Conservation (phyloP, 1,284 basidiomycete genomes). For the Puccinia polysora region DNA sequence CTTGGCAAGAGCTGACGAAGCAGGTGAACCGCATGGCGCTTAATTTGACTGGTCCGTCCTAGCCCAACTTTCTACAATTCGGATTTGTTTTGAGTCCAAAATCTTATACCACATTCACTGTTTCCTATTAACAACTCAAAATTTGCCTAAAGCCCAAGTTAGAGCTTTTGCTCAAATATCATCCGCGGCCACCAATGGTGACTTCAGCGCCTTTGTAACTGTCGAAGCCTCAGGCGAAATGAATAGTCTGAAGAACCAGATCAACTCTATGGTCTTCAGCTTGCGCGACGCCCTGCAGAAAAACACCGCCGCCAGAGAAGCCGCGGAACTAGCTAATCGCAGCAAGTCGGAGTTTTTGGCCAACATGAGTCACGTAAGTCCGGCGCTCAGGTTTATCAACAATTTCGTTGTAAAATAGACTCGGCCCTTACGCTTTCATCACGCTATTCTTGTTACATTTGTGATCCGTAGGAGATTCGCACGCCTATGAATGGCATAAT, state of each 20-base stretch:
- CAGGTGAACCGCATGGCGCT: conserved; percentile 55
- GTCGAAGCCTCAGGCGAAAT: conserved; percentile 98
- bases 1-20: conserved; percentile 97
- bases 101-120: conserved; percentile 65
- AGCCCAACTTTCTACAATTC: conserved; percentile 11
- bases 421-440: background rate
- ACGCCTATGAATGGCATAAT: conserved; percentile 99
- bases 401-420: background rate
- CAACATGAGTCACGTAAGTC: conserved; percentile 50
- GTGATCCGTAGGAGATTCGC: conserved; percentile 76
- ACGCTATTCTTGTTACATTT: conserved; percentile 54
- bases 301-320: conserved; percentile 95
- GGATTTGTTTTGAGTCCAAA: conserved; percentile 37
- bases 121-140: too few species aligned
- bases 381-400: background rate
- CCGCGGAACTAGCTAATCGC: conserved; percentile 85
- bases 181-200: conserved; percentile 96
- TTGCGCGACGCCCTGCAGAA: conserved; percentile 95
- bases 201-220: conserved; percentile 98
- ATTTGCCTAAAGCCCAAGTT: conserved; percentile 82
- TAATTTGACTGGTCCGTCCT: conserved; percentile 35
- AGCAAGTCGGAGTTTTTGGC: conserved; percentile 83
- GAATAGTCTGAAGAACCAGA: conserved; percentile 99
- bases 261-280: conserved; percentile 99
- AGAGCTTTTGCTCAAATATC: conserved; percentile 98